phyloP scores from a whole-genome alignment of 495 filamentous ascomycete species.

The Achaetomiella virescens region DNA sequence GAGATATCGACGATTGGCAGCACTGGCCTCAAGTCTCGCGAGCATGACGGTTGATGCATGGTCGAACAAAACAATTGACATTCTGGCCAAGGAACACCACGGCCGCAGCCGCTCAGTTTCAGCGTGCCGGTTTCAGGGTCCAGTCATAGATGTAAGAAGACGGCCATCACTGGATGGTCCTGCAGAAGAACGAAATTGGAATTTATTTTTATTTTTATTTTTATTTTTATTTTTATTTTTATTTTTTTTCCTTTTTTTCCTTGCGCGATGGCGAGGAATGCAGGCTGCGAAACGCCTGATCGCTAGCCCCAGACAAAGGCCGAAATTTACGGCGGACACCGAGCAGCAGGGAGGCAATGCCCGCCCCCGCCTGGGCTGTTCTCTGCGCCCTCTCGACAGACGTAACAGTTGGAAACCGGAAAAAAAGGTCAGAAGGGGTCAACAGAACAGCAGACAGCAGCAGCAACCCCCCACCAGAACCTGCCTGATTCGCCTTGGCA shows the following conservation, averaged over 20 bases:
- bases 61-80: background rate
- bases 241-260: background rate
- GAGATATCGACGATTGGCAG: background rate
- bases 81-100: slow-evolving; percentile 6
- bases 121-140: slow-evolving; percentile 13
- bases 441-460: slow-evolving; percentile 5
- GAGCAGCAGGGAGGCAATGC: background rate
- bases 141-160: background rate
- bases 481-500: background rate
- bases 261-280: slow-evolving; percentile 15
- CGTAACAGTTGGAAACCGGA: slow-evolving; percentile 1
- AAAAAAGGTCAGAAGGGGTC: background rate
- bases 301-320: slow-evolving; percentile 14
- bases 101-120: slow-evolving; percentile 11
- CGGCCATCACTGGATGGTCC: slow-evolving; percentile 10
- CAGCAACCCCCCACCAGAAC: background rate
- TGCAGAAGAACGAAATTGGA: background rate
- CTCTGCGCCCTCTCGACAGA: slow-evolving; percentile 5
- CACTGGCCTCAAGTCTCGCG: background rate
- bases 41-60: background rate
- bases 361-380: slow-evolving; percentile 10
- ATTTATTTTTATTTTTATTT: no score
- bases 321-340: slow-evolving; percentile 4
- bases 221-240: no score
- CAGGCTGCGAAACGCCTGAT: slow-evolving; percentile 16